Evolutionary conservation across 495 filamentous ascomycete genomes (phyloP), one percentile per base, ranked within the genome.

Genomic region (Lasiosphaeria miniovina): DNA sequence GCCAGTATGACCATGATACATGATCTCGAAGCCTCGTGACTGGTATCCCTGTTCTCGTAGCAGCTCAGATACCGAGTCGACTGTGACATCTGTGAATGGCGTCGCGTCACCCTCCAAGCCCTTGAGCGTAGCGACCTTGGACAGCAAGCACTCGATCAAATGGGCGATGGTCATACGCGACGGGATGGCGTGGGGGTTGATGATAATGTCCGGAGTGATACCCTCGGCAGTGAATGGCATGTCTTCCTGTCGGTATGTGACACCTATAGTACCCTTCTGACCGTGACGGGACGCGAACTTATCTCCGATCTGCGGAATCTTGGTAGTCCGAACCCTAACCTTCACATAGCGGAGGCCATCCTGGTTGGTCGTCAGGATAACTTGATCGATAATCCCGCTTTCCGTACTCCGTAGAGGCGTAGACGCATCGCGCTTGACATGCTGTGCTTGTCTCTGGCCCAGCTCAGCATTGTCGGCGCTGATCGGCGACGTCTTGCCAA

Each of bases 91-190:
- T 14, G 94, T 98, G 74, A 99, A 99, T 0, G 94, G 95, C 0
- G 94, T 99, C 14, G 95, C 94, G 69, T 99, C 95, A 65, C 95
- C 94, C 74, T 98, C 95, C 68, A 88, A 87, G 24, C 94, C 94
- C 72, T 89, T 88, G 14, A 97, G 81, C 0, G 93, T 85, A 0
- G 91, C 88, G 15, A 98, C 94, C 74, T 99, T 99, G 73, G 89
- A 93, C 46, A 98, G 84, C 68, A 96, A 84, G 81, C 94, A 98
- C 77, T 99, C 94, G 74, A 99, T 96, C 83, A 99, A 91, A 82
- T 99, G 95, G 60, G 95, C 94, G 81, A 98, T 98, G 0, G 94
- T 99, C 94, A 99, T 99, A 82, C 94, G 94, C 12, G 94, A 99
- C 1, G 94, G 94, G 82, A 99, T 98, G 73, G 95, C 94, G 82